phyloP scores from a whole-genome alignment of 2,329 filamentous ascomycete species.

The Apiospora marii region DNA sequence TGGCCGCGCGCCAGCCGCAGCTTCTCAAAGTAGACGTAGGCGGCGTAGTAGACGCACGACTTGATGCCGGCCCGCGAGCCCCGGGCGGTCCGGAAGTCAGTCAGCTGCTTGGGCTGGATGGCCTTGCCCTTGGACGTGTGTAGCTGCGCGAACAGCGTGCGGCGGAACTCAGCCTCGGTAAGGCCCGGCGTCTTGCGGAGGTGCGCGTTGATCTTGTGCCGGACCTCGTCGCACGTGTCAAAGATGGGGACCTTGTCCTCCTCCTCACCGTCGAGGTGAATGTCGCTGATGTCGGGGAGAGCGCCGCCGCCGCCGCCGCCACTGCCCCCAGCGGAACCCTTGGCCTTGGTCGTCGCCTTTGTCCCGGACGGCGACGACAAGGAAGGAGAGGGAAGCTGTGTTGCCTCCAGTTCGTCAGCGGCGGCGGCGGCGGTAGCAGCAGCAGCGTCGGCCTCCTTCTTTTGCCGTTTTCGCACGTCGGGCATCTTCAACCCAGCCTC shows the following conservation, averaged over 20 bases:
- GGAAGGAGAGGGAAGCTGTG: not conserved
- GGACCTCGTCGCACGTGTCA: constrained; percentile 65
- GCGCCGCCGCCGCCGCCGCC: not conserved
- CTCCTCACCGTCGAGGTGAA: constrained; percentile 54
- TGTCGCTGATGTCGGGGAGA: constrained; percentile 45
- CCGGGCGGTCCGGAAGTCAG: constrained; percentile 57
- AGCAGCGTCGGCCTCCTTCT: constrained; percentile 30
- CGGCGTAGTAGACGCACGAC: constrained; percentile 57
- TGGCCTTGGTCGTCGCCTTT: not conserved
- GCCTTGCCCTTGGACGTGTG: constrained; percentile 41
- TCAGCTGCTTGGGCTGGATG: constrained; percentile 50
- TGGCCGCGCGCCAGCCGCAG: constrained; percentile 58
- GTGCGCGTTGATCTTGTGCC: constrained; percentile 61
- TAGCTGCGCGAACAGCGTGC: constrained; percentile 49
- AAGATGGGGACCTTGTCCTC: constrained; percentile 54
- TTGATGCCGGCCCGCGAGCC: constrained; percentile 55
- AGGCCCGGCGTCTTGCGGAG: constrained; percentile 51
- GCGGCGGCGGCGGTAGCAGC: constrained; percentile 24
- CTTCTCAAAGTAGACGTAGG: constrained; percentile 69
- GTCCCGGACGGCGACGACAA: not conserved
- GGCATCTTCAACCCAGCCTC: constrained; percentile 36
- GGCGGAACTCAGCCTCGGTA: constrained; percentile 59
- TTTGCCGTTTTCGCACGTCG: constrained; percentile 36
- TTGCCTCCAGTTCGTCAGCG: not conserved
- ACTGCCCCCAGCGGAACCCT: not conserved